These are phyloP conservation scores for Glycine tomentella DNA, from an alignment of 306 rosid species.

Conservation along the genomic window DNA sequence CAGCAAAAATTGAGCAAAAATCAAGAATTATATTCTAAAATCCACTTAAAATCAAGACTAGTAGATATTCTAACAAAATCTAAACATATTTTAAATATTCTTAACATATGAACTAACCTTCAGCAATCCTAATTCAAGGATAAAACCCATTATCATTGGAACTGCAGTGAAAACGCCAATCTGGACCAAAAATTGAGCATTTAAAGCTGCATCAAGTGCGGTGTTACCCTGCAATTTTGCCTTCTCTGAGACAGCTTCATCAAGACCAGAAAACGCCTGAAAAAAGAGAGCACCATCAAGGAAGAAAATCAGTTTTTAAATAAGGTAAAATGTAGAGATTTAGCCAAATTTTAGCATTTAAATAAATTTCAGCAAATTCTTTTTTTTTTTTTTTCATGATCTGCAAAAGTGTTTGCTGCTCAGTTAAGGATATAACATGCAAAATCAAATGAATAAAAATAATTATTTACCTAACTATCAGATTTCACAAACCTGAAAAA, in stretches of 20 bases:
- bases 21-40: no score
- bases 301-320: conserved; percentile 25
- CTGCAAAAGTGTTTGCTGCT: background rate
- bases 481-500: background rate
- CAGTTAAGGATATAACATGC: conserved; percentile 5
- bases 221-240: conserved; percentile 77
- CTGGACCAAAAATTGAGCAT: conserved; percentile 97
- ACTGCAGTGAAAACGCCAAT: conserved; percentile 95
- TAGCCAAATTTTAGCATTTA: conserved; percentile 12
- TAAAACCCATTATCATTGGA: conserved; percentile 95
- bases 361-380: conserved; percentile 11
- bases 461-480: background rate
- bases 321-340: conserved; percentile 23
- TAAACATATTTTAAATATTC: background rate
- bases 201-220: conserved; percentile 84
- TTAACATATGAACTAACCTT: conserved; percentile 62
- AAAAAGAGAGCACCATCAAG: conserved; percentile 47
- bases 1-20: no score
- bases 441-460: background rate
- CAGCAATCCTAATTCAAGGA: conserved; percentile 90
- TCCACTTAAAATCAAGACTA: no score
- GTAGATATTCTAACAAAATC: background rate
- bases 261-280: conserved; percentile 96
- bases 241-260: conserved; percentile 59
- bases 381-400: background rate